Evolutionary conservation across 441 rosid genomes (phyloP).

Genomic region (Populus tomentosa): DNA sequence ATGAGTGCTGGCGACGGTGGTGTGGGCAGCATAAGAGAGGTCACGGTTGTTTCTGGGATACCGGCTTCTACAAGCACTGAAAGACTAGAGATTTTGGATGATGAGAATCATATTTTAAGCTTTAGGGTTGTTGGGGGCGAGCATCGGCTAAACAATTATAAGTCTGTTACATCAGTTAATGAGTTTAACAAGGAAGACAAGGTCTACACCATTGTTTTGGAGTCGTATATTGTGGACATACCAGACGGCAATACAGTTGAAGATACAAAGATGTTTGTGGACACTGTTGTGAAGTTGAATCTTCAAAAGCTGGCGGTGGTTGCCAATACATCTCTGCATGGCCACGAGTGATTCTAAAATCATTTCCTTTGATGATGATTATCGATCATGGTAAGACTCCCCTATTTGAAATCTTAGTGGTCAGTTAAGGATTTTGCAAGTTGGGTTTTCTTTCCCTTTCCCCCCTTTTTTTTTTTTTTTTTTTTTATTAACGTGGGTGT

Average conservation of each 20-base stretch:
- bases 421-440: not conserved
- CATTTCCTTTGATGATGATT: too few relatives aligned
- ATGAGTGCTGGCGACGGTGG: conserved; percentile 45
- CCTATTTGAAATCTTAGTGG: not conserved
- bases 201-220: conserved; percentile 61
- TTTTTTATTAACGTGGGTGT: too few relatives aligned
- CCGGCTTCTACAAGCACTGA: conserved; percentile 92
- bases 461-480: too few relatives aligned
- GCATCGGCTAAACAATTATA: conserved; percentile 69
- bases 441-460: not conserved
- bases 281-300: conserved; percentile 75
- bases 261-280: conserved; percentile 79
- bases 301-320: conserved; percentile 27
- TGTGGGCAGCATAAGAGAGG: conserved; percentile 73
- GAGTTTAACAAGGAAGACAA: conserved; percentile 42
- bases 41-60: conserved; percentile 67
- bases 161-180: conserved; percentile 70
- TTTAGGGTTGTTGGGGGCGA: conserved; percentile 81
- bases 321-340: conserved; percentile 20
- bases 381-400: not conserved
- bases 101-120: conserved; percentile 57
- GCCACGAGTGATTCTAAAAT: conserved; percentile 22
- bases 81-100: conserved; percentile 70
- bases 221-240: conserved; percentile 73
- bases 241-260: conserved; percentile 72